phyloP scores from a whole-genome alignment of 148 eudicot species.

The Arbutus unedo region DNA sequence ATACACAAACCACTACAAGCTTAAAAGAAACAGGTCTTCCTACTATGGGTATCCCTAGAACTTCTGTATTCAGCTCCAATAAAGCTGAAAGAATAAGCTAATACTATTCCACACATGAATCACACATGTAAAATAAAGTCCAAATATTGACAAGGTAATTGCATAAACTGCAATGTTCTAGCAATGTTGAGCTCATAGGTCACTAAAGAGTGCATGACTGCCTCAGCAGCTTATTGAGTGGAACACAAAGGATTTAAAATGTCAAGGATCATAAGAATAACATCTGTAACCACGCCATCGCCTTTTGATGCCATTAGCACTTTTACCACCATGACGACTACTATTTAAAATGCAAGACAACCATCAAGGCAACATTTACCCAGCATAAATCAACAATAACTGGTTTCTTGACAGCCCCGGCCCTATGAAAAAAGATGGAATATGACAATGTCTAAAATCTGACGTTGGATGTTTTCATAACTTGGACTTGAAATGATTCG shows the following conservation, averaged over 20 bases:
- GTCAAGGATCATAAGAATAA: neutral
- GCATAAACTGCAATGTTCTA: neutral
- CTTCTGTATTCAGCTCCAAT: neutral
- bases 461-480: neutral
- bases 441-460: neutral
- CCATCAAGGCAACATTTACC: neutral
- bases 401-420: neutral
- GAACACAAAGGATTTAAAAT: neutral
- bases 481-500: neutral
- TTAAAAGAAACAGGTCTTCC: neutral
- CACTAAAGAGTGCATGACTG: neutral
- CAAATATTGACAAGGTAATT: neutral
- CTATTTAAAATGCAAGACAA: neutral
- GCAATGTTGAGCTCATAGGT: conserved; percentile 1
- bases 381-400: neutral
- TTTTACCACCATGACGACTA: neutral
- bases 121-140: neutral
- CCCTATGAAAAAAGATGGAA: neutral
- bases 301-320: neutral
- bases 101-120: neutral
- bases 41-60: neutral
- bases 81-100: neutral
- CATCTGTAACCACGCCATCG: neutral
- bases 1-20: neutral
- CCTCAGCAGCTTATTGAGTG: neutral